Percentiles rank a stretch among this genome's conserved stretches.
phyloP scores from a whole-genome alignment of 352 stramenopile genomes.

The Phytophthora cactorum region DNA sequence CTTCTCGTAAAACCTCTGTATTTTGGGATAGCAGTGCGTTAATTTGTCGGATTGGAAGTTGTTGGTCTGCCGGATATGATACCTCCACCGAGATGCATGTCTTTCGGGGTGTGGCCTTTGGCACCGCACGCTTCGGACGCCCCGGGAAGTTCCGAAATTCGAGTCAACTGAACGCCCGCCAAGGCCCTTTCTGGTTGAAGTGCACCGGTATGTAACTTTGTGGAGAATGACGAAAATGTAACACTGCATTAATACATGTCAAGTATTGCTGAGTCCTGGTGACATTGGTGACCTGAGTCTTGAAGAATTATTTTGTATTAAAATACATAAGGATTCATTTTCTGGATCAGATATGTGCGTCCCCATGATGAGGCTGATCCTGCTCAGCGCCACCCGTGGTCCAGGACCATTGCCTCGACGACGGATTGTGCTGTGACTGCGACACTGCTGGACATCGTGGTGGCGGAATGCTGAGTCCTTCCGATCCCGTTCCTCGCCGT shows the following conservation, averaged over 20 bases:
- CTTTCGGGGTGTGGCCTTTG: conserved; percentile 5
- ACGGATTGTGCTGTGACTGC: conserved; percentile 6
- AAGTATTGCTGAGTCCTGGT: too few relatives aligned
- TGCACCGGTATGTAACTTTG: not conserved
- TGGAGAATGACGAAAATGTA: not conserved
- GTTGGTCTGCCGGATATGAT: not conserved
- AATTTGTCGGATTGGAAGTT: not conserved
- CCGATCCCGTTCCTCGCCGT: conserved; percentile 33
- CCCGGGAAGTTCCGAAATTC: not conserved
- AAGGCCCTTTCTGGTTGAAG: conserved; percentile 13
- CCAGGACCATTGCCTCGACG: conserved; percentile 2
- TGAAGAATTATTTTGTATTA: conserved; percentile 1
- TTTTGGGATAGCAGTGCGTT: not conserved
- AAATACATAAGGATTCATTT: too few relatives aligned
- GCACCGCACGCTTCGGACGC: not conserved
- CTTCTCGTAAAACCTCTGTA: not conserved
- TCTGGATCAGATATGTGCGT: conserved; percentile 30
- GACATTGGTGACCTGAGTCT: not conserved
- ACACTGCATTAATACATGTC: not conserved
- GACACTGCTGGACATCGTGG: conserved; percentile 16
- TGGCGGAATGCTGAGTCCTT: conserved; percentile 26
- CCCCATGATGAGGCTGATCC: not conserved
- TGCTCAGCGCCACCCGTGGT: not conserved
- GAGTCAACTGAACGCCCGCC: conserved; percentile 23
- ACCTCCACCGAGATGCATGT: not conserved